phyloP scores from a whole-genome alignment of 495 filamentous ascomycete genomes.

The Hapsidospora chrysogenum region DNA sequence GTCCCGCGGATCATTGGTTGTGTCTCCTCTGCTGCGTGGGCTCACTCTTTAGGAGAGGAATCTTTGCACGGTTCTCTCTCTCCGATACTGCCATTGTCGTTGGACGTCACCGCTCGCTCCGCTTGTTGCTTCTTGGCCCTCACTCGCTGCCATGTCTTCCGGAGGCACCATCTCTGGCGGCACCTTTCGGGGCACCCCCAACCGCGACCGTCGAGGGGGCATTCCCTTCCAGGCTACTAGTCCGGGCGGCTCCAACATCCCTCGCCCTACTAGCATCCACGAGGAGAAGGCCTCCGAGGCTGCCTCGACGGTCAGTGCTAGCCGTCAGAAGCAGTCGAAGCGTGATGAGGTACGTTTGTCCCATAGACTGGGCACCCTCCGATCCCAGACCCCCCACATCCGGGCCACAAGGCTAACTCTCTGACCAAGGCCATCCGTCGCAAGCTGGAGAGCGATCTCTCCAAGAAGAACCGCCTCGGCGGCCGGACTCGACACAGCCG shows the following conservation, averaged over 20 bases:
- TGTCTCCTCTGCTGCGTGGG: too few relatives aligned
- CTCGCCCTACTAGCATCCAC: slow-evolving; percentile 64
- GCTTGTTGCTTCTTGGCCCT: neutral
- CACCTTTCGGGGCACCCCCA: slow-evolving; percentile 44
- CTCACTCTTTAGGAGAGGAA: too few relatives aligned
- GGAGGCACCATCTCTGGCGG: slow-evolving; percentile 14
- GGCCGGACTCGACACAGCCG: slow-evolving; percentile 64
- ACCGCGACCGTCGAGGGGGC: slow-evolving; percentile 42
- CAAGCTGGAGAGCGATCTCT: slow-evolving; percentile 94
- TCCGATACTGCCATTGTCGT: too few relatives aligned
- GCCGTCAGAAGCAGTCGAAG: slow-evolving; percentile 85
- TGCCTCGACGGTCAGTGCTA: slow-evolving; percentile 62
- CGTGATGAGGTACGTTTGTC: slow-evolving; percentile 75
- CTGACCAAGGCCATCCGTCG: slow-evolving; percentile 69
- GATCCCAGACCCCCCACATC: neutral
- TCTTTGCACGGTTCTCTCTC: too few relatives aligned
- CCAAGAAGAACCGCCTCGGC: slow-evolving; percentile 78
- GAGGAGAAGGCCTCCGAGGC: slow-evolving; percentile 51
- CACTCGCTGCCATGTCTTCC: neutral
- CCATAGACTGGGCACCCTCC: slow-evolving; percentile 2
- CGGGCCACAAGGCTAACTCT: slow-evolving; percentile 11
- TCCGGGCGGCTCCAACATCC: slow-evolving; percentile 52
- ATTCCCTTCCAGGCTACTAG: slow-evolving; percentile 49
- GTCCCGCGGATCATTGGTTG: too few relatives aligned
- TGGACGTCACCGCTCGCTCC: neutral